Base-by-base conservation (phyloP, 2,329 filamentous ascomycete genomes). In the Talaromyces sp. region DNA sequence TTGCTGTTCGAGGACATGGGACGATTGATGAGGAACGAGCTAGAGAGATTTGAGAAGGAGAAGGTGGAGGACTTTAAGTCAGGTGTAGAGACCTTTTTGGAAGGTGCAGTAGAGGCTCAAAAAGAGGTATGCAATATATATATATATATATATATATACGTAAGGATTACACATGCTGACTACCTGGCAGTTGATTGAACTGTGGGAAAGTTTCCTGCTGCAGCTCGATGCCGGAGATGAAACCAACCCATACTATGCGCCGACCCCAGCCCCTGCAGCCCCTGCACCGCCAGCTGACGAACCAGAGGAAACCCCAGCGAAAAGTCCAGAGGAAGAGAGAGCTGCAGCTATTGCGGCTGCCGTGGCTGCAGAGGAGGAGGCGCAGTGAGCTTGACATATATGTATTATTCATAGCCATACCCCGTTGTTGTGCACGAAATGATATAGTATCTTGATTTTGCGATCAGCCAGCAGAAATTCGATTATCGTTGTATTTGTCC, bases 1-100 rank as follows among this genome's bases (percentile, higher is more conserved):
- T 78, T 98, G 62, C 78, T 97, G 53, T 99, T 99, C 70, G 95
- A 99, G 67, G 95, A 99, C 72, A 98, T 99, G 93, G 95, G 95
- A 14, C 85, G 92, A 12, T 79, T 97, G 72, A 95, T 99, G 92
- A 87, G 92, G 63, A 84, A 83, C 40, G 95, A 99, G 76, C 82
- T 99, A 67, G 95, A 98, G 70, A 85, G 93, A 18, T 99, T 99
- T 71, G 95, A 99, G 79, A 86, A 86, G 69, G 95, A 99, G 78
- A 99, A 99, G 81, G 95, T 99, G 3, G 95, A 99, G 74, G 95
- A 99, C 74, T 99, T 99, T 77, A 99, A 99, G 82, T 95, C 90
- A 65, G 94, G 93, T 0, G 93, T 99, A 1, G 95, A 99, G 80
- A 99, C 95, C 1, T 99, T 96, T 78, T 78, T 99, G 69, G 95